Evolutionary conservation across 2,329 filamentous ascomycete species (phyloP), one percentile per base, ranked within the genome.

Genomic region (Fonsecaea pugnacius): DNA sequence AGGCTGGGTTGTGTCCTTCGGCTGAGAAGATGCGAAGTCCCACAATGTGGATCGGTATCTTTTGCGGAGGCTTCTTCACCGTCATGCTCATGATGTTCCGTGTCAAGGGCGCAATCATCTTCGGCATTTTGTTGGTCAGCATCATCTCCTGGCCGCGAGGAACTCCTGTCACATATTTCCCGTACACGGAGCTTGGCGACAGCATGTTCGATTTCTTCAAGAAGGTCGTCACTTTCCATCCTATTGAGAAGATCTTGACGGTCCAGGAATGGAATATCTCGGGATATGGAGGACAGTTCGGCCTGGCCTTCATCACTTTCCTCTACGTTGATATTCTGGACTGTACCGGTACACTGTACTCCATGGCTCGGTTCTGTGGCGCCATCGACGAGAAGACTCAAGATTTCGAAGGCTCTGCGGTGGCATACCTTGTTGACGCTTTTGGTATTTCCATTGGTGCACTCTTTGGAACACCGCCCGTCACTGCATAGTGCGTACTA

Each of bases 291-390:
- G 86, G 86, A 3, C 88, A 95, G 73, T 96, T 96, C 72, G 90
- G 89, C 32, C 82, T 95, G 56, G 92, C 92, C 0, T 87, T 96
- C 68, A 88, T 96, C 75, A 96, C 92, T 2, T 96, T 96, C 79
- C 83, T 96, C 24, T 96, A 96, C 72, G 91, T 96, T 69, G 92
- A 96, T 72, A 94, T 96, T 66, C 85, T 96, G 51, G 92, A 96
- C 76, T 89, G 87, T 69, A 96, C 92, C 0, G 92, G 91, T 71
- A 96, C 91, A 0, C 80, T 96, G 64, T 96, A 96, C 79, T 91
- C 91, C 21, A 96, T 96, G 91, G 92, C 92, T 18, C 88, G 89
- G 33, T 95, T 94, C 76, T 89, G 89, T 69, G 87, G 90, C 51
- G 86, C 90, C 62, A 89, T 96, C 73, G 90, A 96, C 70, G 89